Evolutionary conservation across 805 yeast genomes (phyloP).

Genomic region (Barnettozyma californica): DNA sequence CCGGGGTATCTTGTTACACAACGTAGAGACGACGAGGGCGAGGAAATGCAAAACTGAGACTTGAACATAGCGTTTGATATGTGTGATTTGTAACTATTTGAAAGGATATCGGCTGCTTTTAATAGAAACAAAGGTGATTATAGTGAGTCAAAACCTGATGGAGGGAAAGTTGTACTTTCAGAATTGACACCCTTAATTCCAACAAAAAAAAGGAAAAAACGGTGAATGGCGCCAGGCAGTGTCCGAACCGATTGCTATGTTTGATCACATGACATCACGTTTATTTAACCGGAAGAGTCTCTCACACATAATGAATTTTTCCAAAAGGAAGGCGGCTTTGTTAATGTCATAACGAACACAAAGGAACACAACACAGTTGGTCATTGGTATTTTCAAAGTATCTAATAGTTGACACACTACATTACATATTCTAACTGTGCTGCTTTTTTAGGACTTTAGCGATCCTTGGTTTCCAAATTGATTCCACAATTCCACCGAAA

Average conservation of each 20-base stretch:
- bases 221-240: neutral
- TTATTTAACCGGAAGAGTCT: neutral
- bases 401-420: neutral
- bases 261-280: too few relatives aligned
- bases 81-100: neutral
- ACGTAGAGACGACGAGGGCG: neutral
- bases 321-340: neutral
- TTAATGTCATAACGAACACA: neutral
- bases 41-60: neutral
- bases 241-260: neutral
- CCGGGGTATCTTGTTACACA: slow-evolving; percentile 3
- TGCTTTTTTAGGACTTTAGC: too few relatives aligned
- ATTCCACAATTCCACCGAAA: slow-evolving; percentile 12
- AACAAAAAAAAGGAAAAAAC: neutral
- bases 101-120: neutral
- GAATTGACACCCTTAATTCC: neutral
- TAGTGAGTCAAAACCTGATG: neutral
- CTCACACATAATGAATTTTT: neutral
- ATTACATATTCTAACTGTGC: neutral
- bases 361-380: too few relatives aligned
- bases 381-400: neutral
- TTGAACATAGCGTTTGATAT: neutral
- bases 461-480: neutral
- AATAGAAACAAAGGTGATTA: neutral
- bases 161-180: neutral